Evolutionary conservation across 2,329 filamentous ascomycete genomes (phyloP), one percentile per base, ranked within the genome.

Genomic region (Pseudocercospora vitis): DNA sequence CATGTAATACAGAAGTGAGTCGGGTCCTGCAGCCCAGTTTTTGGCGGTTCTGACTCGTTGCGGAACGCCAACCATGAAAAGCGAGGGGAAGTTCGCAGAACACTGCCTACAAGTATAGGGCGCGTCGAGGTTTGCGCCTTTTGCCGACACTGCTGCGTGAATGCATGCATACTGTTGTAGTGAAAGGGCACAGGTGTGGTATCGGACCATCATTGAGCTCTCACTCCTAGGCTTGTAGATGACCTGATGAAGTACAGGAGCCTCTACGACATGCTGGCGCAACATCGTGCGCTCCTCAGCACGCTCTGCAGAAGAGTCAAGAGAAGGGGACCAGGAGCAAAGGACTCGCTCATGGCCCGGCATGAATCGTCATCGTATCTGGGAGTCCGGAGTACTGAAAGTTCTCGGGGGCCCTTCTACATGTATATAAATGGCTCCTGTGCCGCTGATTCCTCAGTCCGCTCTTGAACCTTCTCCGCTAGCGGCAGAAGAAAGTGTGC

Each of bases 221-320:
- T 40, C 19, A 19, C 37, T n/a, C n/a, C n/a, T n/a, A n/a, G n/a
- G n/a, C n/a, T n/a, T 40, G 37, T 19, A 40, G 37, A 40, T 40
- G 16, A 23, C 19, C 8, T 21, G 37, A 19, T 21, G 7, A 19
- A 19, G 21, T 3, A 19, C 18, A 12, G 8, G 11, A 40, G 37
- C 21, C 19, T 40, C 11, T 40, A 19, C 23, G 18, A 16, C 37
- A 40, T 12, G 19, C 37, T 40, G 37, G 37, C 23, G 37, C 37
- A 40, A 40, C 19, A 19, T 40, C 37, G 37, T 24, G 23, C 16
- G 37, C 23, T 23, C 37, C n/a, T 4, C n/a, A 19, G 19, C 37
- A 16, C 19, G 19, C 14, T 29, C 11, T 29, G 18, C 18, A 18
- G 35, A 18, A 19, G 21, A 39, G 7, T 37, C 33, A 8, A 16